A percentile compares a stretch with the other conserved stretches of the same genome.
These are phyloP conservation scores for Monosporascus cannonballus DNA, from an alignment of 2,329 filamentous ascomycete species.

Conservation along the genomic window DNA sequence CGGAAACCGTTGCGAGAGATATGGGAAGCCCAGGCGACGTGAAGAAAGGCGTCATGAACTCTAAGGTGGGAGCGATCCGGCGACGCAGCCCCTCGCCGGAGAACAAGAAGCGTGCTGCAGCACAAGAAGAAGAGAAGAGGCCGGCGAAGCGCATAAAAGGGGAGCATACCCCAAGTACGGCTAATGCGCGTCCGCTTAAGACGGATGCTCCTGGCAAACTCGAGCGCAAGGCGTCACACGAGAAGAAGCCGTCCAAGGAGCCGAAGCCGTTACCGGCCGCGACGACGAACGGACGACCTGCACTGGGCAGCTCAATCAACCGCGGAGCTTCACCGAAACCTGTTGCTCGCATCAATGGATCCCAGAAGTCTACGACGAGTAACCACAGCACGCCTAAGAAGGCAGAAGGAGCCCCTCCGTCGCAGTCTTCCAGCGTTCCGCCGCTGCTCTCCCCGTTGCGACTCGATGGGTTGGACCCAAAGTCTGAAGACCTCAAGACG, in stretches of 20 bases:
- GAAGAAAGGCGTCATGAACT: slow-evolving; percentile 14
- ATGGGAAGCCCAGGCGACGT: slow-evolving; percentile 18
- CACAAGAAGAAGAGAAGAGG: slow-evolving; percentile 37
- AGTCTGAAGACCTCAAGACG: slow-evolving; percentile 22
- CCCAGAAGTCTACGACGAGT: slow-evolving; percentile 26
- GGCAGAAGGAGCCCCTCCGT: slow-evolving; percentile 24
- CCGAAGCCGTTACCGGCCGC: slow-evolving; percentile 10
- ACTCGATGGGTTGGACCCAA: slow-evolving; percentile 35
- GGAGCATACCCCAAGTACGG: slow-evolving; percentile 25
- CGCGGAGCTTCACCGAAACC: slow-evolving; percentile 30
- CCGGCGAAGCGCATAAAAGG: slow-evolving; percentile 41
- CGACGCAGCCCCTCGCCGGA: slow-evolving; percentile 36
- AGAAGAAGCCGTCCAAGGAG: slow-evolving; percentile 19
- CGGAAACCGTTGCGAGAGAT: slow-evolving; percentile 13
- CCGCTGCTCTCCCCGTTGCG: slow-evolving; percentile 48
- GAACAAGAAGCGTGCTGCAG: slow-evolving; percentile 40
- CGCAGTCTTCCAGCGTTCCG: slow-evolving; percentile 37
- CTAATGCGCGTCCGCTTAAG: slow-evolving; percentile 14
- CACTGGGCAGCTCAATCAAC: slow-evolving; percentile 12
- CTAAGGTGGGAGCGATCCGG: slow-evolving; percentile 22
- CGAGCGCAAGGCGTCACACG: slow-evolving; percentile 14
- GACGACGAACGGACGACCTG: slow-evolving; percentile 19
- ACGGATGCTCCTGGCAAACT: slow-evolving; percentile 15
- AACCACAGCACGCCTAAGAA: slow-evolving; percentile 33
- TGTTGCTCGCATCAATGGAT: slow-evolving; percentile 37